Evolutionary conservation across 148 eudicot genomes (phyloP), one percentile per base, ranked within the genome.

Genomic region (Rhododendron ovatum): DNA sequence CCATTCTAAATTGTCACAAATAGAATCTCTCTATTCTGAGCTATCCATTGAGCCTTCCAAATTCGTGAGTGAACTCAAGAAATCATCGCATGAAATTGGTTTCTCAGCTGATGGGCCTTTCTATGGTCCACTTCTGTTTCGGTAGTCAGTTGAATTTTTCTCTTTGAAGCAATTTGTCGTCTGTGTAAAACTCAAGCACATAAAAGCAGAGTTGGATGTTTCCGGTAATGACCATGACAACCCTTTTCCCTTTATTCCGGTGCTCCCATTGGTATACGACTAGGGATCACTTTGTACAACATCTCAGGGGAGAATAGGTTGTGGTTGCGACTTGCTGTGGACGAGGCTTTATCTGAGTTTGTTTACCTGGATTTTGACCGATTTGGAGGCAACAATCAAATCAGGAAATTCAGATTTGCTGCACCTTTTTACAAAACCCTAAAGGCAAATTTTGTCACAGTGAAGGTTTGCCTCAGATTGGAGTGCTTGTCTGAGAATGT

Each of bases 341-440:
- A 86, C 45, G 92, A 90, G 75, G 86, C 79, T 67, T 69, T 86
- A 24, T 84, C 86, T 20, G 92, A 95, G 85, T 95, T 91, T 89
- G 90, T 92, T 35, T 96, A 84, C 88, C 20, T 96, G 81, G 96
- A 95, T 83, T 81, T 90, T 88, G 89, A 88, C 59, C 91, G 88
- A 78, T 80, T 57, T 63, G 92, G 88, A 76, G 92, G 88, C 50
- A 76, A 20, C 84, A 80, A 86, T 73, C 87, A 91, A 77, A 57
- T 82, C 2, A 87, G 85, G 81, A 88, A 91, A 75, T 91, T 89
- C 78, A 82, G 85, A 82, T 92, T 89, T 73, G 85, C 59, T 80
- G 89, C 93, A 17, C 93, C 98, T 14, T 96, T 92, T 51, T 92
- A 91, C 79, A 82, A 86, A 84, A 94, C 98, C n/a, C 98, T 96